A percentile compares a stretch with the other conserved stretches of the same genome.
Conservation (phyloP, 345 rosid species). For the Cochlearia excelsa region DNA sequence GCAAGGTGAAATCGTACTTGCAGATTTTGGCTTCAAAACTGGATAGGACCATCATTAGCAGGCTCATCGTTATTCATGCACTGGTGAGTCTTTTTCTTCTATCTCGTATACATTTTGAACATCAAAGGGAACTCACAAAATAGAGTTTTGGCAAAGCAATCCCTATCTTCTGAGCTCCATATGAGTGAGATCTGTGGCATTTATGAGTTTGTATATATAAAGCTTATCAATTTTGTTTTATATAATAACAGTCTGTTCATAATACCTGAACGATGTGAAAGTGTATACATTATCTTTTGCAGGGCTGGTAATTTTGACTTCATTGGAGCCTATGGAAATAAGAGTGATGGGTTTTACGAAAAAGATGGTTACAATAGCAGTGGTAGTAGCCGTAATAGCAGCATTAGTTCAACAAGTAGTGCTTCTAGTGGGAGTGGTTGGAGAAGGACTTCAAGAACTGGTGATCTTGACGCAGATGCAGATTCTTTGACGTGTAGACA, state of each 20-base stretch:
- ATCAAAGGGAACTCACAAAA: constrained; percentile 1
- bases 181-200: constrained; percentile 21
- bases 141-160: constrained; percentile 11
- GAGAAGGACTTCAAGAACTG: constrained; percentile 60
- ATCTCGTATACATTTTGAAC: constrained; percentile 14
- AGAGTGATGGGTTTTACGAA: constrained; percentile 52
- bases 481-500: constrained; percentile 93
- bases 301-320: constrained; percentile 71
- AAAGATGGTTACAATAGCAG: constrained; percentile 76
- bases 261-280: constrained; percentile 24
- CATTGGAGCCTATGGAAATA: constrained; percentile 60
- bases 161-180: background rate
- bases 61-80: constrained; percentile 88
- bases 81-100: constrained; percentile 54
- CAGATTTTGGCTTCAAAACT: constrained; percentile 99
- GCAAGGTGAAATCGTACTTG: constrained; percentile 39
- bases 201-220: constrained; percentile 14
- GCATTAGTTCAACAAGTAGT: constrained; percentile 85
- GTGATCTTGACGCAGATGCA: constrained; percentile 97
- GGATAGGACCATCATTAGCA: constrained; percentile 92
- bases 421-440: constrained; percentile 87
- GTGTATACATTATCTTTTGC: constrained; percentile 33
- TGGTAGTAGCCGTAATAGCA: constrained; percentile 90
- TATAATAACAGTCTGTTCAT: constrained; percentile 16
- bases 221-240: background rate